Evolutionary conservation across 1,284 basidiomycete genomes (phyloP), one percentile per base, ranked within the genome.

Genomic region (Ustilago cynodontis): DNA sequence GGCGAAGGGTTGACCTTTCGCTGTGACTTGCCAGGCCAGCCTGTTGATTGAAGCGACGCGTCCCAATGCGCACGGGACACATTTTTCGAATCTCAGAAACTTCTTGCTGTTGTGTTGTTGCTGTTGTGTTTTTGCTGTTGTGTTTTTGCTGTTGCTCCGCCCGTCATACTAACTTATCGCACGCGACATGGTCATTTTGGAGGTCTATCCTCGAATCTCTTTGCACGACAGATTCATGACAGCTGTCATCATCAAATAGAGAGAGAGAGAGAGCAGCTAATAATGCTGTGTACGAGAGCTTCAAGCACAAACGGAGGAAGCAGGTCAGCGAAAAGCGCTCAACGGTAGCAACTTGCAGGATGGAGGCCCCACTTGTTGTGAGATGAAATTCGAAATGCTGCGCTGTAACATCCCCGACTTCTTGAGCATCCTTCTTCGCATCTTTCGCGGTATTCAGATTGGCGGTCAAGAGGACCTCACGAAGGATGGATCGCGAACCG

Each of bases 41-140:
- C n/a, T n/a, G n/a, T 54, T 54, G 54, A 43, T 56, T 26, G 54
- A 43, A 54, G 52, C 24, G 33, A 43, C 54, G 54, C 39, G 37
- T 43, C 54, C 14, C 13, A 35, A 11, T 29, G 54, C 54, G 54
- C 54, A 56, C 54, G 54, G 54, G 39, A 56, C 54, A 56, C 28
- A 24, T 50, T 13, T 33, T 33, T 33, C 31, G 31, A 33, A 33
- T 20, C 13, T 20, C n/a, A 16, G n/a, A 20, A 20, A 11, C 7
- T 22, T 45, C 35, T 37, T 37, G 9, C 14, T 37, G 35, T 11
- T 20, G 43, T 45, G n/a, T 45, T 45, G 43, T 20, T 45, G n/a
- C n/a, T n/a, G n/a, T n/a, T n/a, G n/a, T n/a, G n/a, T 22, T 45
- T 13, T 37, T 37, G 9, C 14, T 37, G 35, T 11, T 20, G 43